These are phyloP conservation scores for Aspergillus nomiae DNA, from an alignment of 2,329 filamentous ascomycete genomes.

Conservation along the genomic window DNA sequence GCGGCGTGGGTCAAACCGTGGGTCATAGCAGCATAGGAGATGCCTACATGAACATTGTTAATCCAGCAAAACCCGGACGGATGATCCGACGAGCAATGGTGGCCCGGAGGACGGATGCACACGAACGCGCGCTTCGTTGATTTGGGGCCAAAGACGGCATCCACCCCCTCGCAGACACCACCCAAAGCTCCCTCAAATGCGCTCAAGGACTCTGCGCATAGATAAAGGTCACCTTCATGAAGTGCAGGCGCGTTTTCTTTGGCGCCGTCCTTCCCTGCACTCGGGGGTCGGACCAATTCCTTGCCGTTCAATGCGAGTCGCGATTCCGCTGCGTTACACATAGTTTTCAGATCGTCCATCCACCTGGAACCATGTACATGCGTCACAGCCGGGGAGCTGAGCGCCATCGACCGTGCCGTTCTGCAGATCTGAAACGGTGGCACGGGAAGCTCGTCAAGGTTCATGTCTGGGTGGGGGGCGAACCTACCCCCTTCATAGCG, in stretches of 20 bases:
- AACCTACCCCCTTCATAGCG: conserved; percentile 71
- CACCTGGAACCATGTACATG: conserved; percentile 88
- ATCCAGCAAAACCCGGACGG: conserved; percentile 98
- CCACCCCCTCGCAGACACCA: conserved; percentile 89
- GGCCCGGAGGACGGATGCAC: conserved; percentile 86
- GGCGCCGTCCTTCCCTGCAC: conserved; percentile 38
- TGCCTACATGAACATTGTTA: conserved; percentile 97
- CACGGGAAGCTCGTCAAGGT: conserved; percentile 56
- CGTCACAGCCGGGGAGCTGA: conserved; percentile 76
- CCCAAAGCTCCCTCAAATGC: conserved; percentile 91
- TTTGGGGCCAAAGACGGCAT: conserved; percentile 70
- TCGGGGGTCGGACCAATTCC: conserved; percentile 68
- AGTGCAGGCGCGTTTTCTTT: conserved; percentile 57
- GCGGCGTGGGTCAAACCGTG: conserved; percentile 91
- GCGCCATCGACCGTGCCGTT: conserved; percentile 69
- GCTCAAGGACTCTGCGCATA: conserved; percentile 80
- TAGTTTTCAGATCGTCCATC: conserved; percentile 86
- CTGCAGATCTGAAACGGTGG: conserved; percentile 85
- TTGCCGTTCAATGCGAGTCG: conserved; percentile 76
- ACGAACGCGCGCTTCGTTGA: conserved; percentile 81
- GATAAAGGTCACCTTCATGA: conserved; percentile 87
- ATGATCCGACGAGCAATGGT: conserved; percentile 87
- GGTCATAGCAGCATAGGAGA: conserved; percentile 81
- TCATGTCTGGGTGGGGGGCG: conserved; percentile 65
- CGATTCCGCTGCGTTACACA: conserved; percentile 79